Conservation (phyloP, 2,329 filamentous ascomycete species). For the Rhynchosporium agropyri region DNA sequence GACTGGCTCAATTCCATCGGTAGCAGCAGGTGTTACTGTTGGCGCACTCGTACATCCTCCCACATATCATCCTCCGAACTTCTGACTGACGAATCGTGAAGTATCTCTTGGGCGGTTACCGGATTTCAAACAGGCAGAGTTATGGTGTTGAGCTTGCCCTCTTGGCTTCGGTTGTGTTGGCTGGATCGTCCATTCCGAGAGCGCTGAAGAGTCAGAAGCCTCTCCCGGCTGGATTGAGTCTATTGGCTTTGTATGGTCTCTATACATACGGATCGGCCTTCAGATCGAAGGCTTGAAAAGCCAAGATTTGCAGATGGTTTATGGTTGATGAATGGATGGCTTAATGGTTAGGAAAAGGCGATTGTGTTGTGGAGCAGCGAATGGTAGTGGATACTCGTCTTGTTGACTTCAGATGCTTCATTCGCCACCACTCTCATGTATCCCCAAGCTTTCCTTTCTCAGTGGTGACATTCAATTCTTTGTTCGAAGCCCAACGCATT, state of each 20-base stretch:
- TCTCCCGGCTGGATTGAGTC: slow-evolving; percentile 76
- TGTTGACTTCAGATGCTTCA: background rate
- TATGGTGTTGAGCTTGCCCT: slow-evolving; percentile 91
- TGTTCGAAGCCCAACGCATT: background rate
- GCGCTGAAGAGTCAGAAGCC: slow-evolving; percentile 84
- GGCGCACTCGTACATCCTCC: slow-evolving; percentile 59
- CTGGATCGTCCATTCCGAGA: slow-evolving; percentile 80
- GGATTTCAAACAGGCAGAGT: slow-evolving; percentile 71
- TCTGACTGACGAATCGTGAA: slow-evolving; percentile 19
- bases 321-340: background rate
- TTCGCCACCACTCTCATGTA: background rate
- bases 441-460: background rate
- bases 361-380: slow-evolving; percentile 5
- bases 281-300: slow-evolving; percentile 23
- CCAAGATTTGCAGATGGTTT: background rate
- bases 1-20: slow-evolving; percentile 83
- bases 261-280: slow-evolving; percentile 77
- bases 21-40: slow-evolving; percentile 82
- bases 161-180: slow-evolving; percentile 82
- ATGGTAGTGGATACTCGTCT: slow-evolving; percentile 2
- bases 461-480: background rate
- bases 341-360: background rate
- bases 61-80: background rate
- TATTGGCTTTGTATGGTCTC: slow-evolving; percentile 78
- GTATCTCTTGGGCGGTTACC: slow-evolving; percentile 77